Base-by-base conservation (phyloP, 306 rosid species). In the Dalbergia cochinchinensis region DNA sequence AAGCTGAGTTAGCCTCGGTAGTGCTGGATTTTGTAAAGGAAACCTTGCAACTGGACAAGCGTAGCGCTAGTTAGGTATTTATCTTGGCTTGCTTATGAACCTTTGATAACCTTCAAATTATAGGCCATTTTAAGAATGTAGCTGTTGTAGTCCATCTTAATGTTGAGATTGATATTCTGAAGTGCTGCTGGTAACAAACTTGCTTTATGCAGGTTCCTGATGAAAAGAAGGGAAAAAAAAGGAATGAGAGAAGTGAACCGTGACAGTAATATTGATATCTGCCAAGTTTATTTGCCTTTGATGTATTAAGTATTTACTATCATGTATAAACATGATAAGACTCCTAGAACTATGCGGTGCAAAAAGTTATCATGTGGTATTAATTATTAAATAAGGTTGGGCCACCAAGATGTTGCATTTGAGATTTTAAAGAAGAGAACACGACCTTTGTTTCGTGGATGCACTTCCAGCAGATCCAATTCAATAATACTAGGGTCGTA, bases 1-100 rank as follows among this genome's bases (percentile, higher is more conserved):
- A 85, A 82, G 82, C 85, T 39, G 91, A 89, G 65, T 61, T 92
- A 76, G 74, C 82, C 11, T 81, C 93, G 11, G 51, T 70, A 14
- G 94, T 89, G 16, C 42, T 71, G 71, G 70, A 78, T 35, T 91
- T 83, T 79, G 69, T 92, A 3, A 89, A 85, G 86, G 83, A 85
- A 78, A 68, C 83, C 16, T 79, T 86, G 85, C 87, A 70, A 61
- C 71, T 63, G 69, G 72, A 84, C 78, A 74, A 83, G 74, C 66
- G 55, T 61, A 16, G 82, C 48, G 50, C 78, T 68, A 79, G 34
- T 50, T 80, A 86, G 88, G 71, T 69, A 65, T 65, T 47, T 71
- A 61, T 65, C 58, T 75, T 80, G 8, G 15, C 48, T 69, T 55
- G 72, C 31, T 45, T 22, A 53, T 22, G 70, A 55, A 57, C 41